These are phyloP conservation scores for Gentiana dahurica DNA, from an alignment of 257 asterid genomes.

Conservation along the genomic window DNA sequence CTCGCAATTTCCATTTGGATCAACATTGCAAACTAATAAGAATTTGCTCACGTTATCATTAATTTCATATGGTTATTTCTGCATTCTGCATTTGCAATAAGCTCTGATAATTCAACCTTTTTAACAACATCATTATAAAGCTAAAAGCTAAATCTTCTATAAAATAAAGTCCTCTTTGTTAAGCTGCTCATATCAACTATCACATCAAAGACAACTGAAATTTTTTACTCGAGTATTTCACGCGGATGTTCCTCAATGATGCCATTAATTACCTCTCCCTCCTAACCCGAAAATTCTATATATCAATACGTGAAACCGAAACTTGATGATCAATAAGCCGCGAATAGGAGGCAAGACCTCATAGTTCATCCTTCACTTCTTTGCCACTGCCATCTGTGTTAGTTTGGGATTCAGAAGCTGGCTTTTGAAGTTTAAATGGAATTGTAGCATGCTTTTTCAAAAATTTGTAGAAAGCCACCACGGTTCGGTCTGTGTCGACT, in stretches of 20 bases:
- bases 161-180: neutral
- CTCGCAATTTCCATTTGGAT: too few relatives aligned
- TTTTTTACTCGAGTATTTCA: neutral
- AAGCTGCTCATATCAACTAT: neutral
- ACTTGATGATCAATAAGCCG: neutral
- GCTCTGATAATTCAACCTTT: neutral
- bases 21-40: neutral
- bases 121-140: neutral
- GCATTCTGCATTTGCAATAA: neutral
- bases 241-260: too few relatives aligned
- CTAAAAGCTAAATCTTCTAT: neutral
- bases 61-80: neutral
- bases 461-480: constrained; percentile 85
- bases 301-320: neutral
- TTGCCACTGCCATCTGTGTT: constrained; percentile 21
- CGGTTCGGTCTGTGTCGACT: constrained; percentile 74
- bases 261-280: neutral
- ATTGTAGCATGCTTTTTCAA: constrained; percentile 82
- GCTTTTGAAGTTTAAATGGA: constrained; percentile 83
- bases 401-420: constrained; percentile 17
- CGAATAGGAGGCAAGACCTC: constrained; percentile 6
- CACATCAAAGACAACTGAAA: neutral
- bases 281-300: neutral
- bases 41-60: neutral
- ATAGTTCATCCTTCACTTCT: constrained; percentile 64